Percentiles rank a stretch among this genome's conserved stretches.
Conservation (phyloP, 257 asterid species). For the Solanum gandarillasii region DNA sequence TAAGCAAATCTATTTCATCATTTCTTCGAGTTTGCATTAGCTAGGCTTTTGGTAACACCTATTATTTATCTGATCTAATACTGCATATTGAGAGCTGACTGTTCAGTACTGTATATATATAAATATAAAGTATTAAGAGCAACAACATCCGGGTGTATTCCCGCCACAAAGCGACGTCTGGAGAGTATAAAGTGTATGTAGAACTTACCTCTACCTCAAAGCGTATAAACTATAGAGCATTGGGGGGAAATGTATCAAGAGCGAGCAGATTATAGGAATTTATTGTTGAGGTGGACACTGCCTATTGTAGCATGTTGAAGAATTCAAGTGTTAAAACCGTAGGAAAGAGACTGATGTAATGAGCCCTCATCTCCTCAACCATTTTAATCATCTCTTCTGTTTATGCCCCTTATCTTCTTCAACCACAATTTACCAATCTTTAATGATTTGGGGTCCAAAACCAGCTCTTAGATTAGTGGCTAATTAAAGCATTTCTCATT, state of each 20-base stretch:
- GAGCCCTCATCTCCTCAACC: background rate
- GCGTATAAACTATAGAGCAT: background rate
- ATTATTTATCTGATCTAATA: background rate
- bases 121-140: background rate
- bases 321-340: background rate
- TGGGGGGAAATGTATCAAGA: background rate
- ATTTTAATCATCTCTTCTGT: background rate
- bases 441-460: constrained; percentile 6
- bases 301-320: background rate
- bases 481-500: background rate
- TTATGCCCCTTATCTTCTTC: constrained; percentile 4
- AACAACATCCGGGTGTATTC: background rate
- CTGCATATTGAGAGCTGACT: background rate
- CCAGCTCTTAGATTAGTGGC: background rate
- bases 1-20: background rate
- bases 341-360: constrained; percentile 1
- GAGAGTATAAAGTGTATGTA: background rate
- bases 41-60: background rate
- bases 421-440: constrained; percentile 1
- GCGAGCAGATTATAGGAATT: background rate
- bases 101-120: background rate
- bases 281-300: background rate
- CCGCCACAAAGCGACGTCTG: background rate
- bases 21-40: background rate
- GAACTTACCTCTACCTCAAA: background rate